Percentiles rank a stretch among this genome's conserved stretches.
Conservation (phyloP, 2,329 filamentous ascomycete species). For the Neoarthrinium moseri region DNA sequence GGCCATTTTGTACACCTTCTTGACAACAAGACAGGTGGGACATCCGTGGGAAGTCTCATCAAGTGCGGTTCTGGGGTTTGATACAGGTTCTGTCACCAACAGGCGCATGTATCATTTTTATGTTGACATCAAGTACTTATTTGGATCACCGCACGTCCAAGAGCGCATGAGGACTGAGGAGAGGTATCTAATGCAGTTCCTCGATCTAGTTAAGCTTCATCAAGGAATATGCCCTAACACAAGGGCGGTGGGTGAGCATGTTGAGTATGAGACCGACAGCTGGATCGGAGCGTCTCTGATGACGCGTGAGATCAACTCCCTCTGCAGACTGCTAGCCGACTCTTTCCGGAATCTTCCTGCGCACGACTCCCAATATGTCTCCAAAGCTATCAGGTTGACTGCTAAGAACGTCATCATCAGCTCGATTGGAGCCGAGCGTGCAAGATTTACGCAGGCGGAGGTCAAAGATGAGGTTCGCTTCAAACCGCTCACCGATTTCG, state of each 20-base stretch:
- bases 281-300: conserved; percentile 97
- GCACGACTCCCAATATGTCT: conserved; percentile 66
- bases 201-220: conserved; percentile 92
- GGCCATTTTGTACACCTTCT: conserved; percentile 95
- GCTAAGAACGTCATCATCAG: conserved; percentile 85
- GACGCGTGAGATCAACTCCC: conserved; percentile 89
- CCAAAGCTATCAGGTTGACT: conserved; percentile 68
- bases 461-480: conserved; percentile 85
- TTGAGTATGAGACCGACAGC: conserved; percentile 96
- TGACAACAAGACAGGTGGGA: conserved; percentile 93
- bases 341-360: conserved; percentile 71
- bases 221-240: conserved; percentile 96
- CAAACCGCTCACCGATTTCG: conserved; percentile 73
- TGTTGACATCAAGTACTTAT: conserved; percentile 86
- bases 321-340: conserved; percentile 85
- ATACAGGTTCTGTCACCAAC: conserved; percentile 92
- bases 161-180: conserved; percentile 78
- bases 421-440: conserved; percentile 84
- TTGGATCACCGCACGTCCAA: conserved; percentile 85
- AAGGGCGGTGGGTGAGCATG: conserved; percentile 88
- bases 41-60: conserved; percentile 88
- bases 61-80: conserved; percentile 84
- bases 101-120: conserved; percentile 98
- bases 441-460: conserved; percentile 81
- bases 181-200: conserved; percentile 88